A percentile compares a stretch with the other conserved stretches of the same genome.
These are phyloP conservation scores for Zarea fungicola DNA, from an alignment of 2,329 filamentous ascomycete species.

Conservation along the genomic window DNA sequence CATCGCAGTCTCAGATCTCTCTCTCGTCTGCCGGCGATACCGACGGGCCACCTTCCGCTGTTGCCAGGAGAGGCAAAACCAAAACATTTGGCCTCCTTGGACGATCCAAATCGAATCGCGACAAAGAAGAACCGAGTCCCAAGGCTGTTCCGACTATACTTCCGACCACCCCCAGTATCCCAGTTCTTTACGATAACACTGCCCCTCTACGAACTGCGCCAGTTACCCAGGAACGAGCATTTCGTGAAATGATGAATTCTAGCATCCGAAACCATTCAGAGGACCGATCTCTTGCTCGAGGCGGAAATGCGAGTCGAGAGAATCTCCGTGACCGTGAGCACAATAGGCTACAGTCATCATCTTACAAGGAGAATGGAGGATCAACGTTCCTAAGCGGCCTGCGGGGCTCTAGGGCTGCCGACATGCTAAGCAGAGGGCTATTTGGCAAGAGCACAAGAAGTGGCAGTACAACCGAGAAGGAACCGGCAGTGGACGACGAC, in stretches of 20 bases:
- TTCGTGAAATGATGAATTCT: conserved; percentile 63
- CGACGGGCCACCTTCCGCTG: conserved; percentile 33
- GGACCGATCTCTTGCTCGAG: conserved; percentile 53
- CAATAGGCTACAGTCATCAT: conserved; percentile 44
- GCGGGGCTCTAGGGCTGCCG: conserved; percentile 68
- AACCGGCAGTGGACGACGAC: conserved; percentile 66
- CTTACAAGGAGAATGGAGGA: conserved; percentile 57
- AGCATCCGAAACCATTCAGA: conserved; percentile 65
- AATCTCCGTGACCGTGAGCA: conserved; percentile 42
- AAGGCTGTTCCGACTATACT: conserved; percentile 28
- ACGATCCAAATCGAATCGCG: conserved; percentile 47
- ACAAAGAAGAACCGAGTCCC: conserved; percentile 41
- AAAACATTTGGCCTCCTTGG: conserved; percentile 51
- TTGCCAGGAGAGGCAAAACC: conserved; percentile 44
- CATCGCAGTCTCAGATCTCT: conserved; percentile 49
- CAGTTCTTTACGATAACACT: conserved; percentile 25
- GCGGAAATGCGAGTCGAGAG: conserved; percentile 38
- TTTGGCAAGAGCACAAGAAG: conserved; percentile 74
- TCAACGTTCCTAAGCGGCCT: conserved; percentile 66
- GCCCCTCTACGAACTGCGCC: conserved; percentile 55
- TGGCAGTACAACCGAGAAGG: conserved; percentile 63
- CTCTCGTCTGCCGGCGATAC: conserved; percentile 44
- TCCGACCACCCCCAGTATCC: conserved; percentile 21
- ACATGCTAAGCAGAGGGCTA: conserved; percentile 75
- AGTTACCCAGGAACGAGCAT: conserved; percentile 58